Base-by-base conservation (phyloP, 2,329 filamentous ascomycete genomes). In the Cryphonectria radicalis region DNA sequence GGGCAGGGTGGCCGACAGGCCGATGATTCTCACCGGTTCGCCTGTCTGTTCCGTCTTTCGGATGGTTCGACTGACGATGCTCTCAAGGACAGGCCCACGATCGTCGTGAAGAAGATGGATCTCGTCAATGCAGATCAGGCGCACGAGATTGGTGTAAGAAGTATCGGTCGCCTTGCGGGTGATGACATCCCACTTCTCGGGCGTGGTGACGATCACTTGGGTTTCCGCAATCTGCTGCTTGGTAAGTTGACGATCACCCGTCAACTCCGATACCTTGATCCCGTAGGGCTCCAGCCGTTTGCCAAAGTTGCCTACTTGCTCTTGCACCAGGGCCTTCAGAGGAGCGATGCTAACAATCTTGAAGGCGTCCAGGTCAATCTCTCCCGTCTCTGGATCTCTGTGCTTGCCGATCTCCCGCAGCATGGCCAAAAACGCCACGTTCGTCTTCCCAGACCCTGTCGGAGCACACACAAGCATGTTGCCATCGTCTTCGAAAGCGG, bases 141-240 rank as follows among this genome's bases (percentile, higher is more conserved):
- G 92, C 37, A 99, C 96, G n/a, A 99, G 89, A 77, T 97, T 97
- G 22, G 95, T 99, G 82, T 99, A 99, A 77, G 94, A 97, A 69
- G 96, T 89, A 79, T 99, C 97, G 1, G 95, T 98, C 8, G 95
- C 95, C 82, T 99, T 99, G 82, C 97, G 90, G 7, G 97, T 99
- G 76, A 99, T 98, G 76, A 99, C 95, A 82, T 99, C 96, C 93
- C 94, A 99, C 83, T 99, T 99, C 82, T 99, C 96, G 28, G 96
- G 96, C 0, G 96, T 99, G 0, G 96, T 99, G 72, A 99, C 95
- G 76, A 99, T 99, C 76, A 99, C 91, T 80, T 99, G 95, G 0
- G 96, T 99, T 78, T 99, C 96, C 1, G 95, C 90, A 74, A 99
- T 98, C 85, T 99, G 96, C 81, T 97, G 94, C 82, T 99, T 99